phyloP scores from a whole-genome alignment of 352 stramenopile species.

The Phytopythium boreale region DNA sequence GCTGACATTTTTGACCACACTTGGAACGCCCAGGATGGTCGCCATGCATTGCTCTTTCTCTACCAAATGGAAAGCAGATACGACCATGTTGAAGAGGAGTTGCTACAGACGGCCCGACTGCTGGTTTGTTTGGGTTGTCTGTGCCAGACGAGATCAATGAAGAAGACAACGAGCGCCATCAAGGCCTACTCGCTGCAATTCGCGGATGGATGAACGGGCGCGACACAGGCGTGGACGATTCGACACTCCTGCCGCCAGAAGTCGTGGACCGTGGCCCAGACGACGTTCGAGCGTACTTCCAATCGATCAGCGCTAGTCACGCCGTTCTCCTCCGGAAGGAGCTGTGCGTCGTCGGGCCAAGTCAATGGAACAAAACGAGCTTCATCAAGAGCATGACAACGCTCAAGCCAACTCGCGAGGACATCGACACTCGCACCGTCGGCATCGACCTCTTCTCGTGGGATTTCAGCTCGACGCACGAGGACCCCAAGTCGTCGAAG shows the following conservation, averaged over 20 bases:
- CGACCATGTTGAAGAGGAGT: not conserved
- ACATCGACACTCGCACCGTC: conserved; percentile 25
- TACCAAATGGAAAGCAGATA: too few species aligned
- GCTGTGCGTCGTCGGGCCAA: conserved; percentile 29
- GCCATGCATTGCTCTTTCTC: not conserved
- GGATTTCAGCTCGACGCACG: conserved; percentile 14
- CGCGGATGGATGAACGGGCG: not conserved
- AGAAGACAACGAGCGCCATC: not conserved
- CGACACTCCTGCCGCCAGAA: not conserved
- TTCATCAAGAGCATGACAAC: conserved; percentile 24
- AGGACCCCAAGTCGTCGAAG: not conserved
- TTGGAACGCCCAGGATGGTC: too few species aligned
- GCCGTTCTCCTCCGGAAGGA: conserved; percentile 15
- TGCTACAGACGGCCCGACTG: not conserved
- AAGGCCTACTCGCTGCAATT: not conserved
- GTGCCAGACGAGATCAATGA: not conserved
- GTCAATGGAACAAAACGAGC: conserved; percentile 27
- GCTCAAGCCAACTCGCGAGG: conserved; percentile 8
- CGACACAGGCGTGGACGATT: not conserved
- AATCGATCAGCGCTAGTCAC: not conserved
- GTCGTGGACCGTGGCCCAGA: not conserved
- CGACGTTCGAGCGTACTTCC: not conserved
- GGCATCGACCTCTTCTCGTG: conserved; percentile 32
- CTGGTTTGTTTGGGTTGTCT: not conserved
- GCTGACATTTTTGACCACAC: too few species aligned